phyloP scores from a whole-genome alignment of 2,329 filamentous ascomycete species.

The Chrysoporthe austroafricana region DNA sequence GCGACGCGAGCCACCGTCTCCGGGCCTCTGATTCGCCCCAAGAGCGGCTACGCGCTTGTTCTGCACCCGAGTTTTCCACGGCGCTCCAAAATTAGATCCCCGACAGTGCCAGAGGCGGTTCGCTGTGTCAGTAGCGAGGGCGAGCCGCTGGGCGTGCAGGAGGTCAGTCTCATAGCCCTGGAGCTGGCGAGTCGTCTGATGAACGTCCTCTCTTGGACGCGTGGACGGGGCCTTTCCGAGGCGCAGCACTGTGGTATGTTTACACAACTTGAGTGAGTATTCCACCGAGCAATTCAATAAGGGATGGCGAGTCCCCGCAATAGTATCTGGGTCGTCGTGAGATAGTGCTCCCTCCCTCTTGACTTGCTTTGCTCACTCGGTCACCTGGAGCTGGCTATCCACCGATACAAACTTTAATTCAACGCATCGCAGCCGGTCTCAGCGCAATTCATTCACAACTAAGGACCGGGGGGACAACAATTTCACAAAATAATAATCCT shows the following conservation, averaged over 20 bases:
- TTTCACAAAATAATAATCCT: not conserved
- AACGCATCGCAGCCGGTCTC: not conserved
- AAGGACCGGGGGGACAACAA: not conserved
- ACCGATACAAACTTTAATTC: not conserved
- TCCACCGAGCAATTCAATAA: not conserved
- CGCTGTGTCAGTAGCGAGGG: not conserved
- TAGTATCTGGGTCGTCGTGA: not conserved
- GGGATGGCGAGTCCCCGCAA: not conserved
- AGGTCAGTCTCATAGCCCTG: conserved; percentile 7
- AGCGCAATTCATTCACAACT: not conserved
- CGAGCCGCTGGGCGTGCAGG: conserved; percentile 1
- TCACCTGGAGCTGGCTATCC: conserved; percentile 7
- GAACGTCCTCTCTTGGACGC: not conserved
- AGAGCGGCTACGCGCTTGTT: not conserved
- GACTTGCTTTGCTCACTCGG: not conserved
- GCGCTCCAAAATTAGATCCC: conserved; percentile 2
- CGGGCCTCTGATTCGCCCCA: not conserved
- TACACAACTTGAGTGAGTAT: not conserved
- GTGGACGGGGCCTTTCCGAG: not conserved
- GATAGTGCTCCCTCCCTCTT: not conserved
- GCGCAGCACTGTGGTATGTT: not conserved
- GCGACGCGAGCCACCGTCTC: not conserved
- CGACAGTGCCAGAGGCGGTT: not conserved
- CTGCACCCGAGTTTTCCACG: not conserved
- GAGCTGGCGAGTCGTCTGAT: not conserved